Conservation (phyloP, 257 asterid genomes). For the Sherardia arvensis region DNA sequence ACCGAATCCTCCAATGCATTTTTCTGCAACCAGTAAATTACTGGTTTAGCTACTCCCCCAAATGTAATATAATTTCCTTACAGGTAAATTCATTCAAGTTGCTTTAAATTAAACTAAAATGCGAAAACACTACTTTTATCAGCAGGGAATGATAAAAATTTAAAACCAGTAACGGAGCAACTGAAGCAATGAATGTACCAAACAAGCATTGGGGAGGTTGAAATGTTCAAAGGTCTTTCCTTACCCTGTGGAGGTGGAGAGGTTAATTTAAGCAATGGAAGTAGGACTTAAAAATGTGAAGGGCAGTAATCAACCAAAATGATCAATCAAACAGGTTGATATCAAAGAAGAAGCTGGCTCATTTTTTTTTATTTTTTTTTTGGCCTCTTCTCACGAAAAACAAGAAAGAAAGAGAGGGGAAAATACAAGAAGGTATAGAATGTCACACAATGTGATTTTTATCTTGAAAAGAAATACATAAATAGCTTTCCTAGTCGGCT, state of each 20-base stretch:
- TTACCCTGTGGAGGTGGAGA: neutral
- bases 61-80: neutral
- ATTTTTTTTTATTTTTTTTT: neutral
- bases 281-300: neutral
- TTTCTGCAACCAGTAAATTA: slow-evolving; percentile 56
- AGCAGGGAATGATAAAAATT: neutral
- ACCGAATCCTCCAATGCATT: slow-evolving; percentile 78
- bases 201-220: neutral
- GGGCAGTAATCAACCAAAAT: neutral
- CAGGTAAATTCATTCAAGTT: neutral
- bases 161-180: neutral
- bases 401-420: neutral
- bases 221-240: neutral
- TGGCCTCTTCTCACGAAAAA: neutral
- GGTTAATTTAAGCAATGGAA: neutral
- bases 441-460: neutral
- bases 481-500: neutral
- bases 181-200: neutral
- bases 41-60: slow-evolving; percentile 16
- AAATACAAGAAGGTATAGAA: neutral
- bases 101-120: neutral
- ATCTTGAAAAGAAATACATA: no score
- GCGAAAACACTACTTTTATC: neutral
- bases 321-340: neutral
- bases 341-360: neutral